phyloP scores from a whole-genome alignment of 73 alveolate genomes.

The Tetrahymena malaccensis region DNA sequence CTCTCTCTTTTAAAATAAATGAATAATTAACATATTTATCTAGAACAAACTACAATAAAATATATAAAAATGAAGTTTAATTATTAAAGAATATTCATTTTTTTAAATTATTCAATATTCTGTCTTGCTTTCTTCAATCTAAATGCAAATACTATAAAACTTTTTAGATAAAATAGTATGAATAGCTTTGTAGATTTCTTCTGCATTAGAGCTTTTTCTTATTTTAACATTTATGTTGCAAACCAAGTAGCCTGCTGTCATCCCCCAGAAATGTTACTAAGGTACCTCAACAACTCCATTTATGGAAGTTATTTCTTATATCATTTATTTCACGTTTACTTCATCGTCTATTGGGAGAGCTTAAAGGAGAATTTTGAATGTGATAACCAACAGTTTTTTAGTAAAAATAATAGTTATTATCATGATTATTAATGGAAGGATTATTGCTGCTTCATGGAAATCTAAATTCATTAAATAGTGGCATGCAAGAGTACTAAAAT shows the following conservation, averaged over 20 bases:
- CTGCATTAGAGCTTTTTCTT: neutral
- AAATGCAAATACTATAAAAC: neutral
- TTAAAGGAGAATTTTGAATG: neutral
- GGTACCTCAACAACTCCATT: neutral
- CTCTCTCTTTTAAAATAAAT: too few relatives aligned
- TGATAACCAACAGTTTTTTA: neutral
- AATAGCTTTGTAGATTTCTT: neutral
- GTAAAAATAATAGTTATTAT: neutral
- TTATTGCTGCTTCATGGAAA: neutral
- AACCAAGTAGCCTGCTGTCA: neutral
- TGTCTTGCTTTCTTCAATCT: neutral
- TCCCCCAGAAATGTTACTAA: neutral
- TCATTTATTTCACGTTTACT: neutral
- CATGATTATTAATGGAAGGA: neutral
- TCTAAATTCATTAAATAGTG: neutral
- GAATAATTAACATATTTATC: too few relatives aligned
- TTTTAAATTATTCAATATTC: neutral
- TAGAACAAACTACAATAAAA: too few relatives aligned
- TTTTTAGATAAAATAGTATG: neutral
- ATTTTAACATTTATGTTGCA: neutral
- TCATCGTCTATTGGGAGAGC: neutral
- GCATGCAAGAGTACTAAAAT: neutral
- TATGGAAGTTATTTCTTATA: neutral
- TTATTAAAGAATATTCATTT: too few relatives aligned
- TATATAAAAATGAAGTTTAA: neutral